Base-by-base conservation (phyloP, 2,329 filamentous ascomycete genomes). In the Xylariaceae sp. region DNA sequence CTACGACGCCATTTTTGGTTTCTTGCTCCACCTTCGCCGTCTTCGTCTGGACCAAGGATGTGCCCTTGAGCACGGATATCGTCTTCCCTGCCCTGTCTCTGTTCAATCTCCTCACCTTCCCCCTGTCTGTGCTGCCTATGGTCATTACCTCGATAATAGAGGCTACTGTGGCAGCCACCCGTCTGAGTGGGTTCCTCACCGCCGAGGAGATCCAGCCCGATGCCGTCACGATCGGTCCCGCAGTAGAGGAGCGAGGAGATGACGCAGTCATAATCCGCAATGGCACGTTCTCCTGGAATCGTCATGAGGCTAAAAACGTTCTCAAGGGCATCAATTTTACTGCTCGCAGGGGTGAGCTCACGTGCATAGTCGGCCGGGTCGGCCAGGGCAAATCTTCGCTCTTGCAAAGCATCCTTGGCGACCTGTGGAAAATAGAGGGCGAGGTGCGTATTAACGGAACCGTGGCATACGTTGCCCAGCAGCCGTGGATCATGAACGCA, bases 131-230 rank as follows among this genome's bases (percentile, higher is more conserved):
- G 26, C 70, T 98, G 19, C 92, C 92, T 6, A 97, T 98, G 89
- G 89, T 98, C 26, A 97, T 98, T 51, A 95, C 89, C 1, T 83
- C 90, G 5, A 87, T 98, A 47, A 88, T 98, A 21, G 92, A 98
- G 63, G 89, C 92, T 9, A 86, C 80, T n/a, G 92, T 98, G 39
- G 92, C 92, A 16, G 87, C 94, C 15, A 78, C 78, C 18, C 85
- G 92, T 55, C 70, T 98, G 50, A 92, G 88, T 0, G 75, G 81
- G 26, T 98, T 88, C 63, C 78, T 98, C 43, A 77, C 71, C 0
- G 86, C 92, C 1, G 90, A 97, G 54, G 92, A 98, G 62, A 70
- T 98, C 21, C 92, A 98, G 60, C 64, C 76, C 1, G 83, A 96
- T 62, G 90, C 92, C 7, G 82, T 98, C 13, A 67, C 73, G 11